Evolutionary conservation across 2,329 filamentous ascomycete species (phyloP).

Genomic region (Mollisia scopiformis): DNA sequence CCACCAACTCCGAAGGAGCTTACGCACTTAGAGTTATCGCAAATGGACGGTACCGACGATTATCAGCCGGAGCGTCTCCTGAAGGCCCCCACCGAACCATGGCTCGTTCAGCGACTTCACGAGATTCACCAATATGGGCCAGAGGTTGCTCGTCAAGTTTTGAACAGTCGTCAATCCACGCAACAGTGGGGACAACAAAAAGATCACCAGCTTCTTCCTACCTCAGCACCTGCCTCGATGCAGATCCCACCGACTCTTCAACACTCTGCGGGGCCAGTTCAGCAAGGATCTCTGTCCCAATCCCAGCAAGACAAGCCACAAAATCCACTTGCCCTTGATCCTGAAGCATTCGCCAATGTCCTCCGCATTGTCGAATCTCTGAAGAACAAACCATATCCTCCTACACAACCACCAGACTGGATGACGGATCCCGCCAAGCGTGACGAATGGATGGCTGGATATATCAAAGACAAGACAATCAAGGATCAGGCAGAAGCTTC

Average conservation of each 20-base stretch:
- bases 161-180: conserved; percentile 25
- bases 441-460: conserved; percentile 56
- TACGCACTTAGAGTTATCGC: conserved; percentile 14
- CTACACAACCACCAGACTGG: conserved; percentile 55
- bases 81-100: conserved; percentile 30
- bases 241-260: conserved; percentile 11
- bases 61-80: conserved; percentile 19
- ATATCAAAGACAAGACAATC: conserved; percentile 41
- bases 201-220: neutral
- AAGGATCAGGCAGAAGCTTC: conserved; percentile 43
- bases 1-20: conserved; percentile 38
- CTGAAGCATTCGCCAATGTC: conserved; percentile 26
- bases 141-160: conserved; percentile 28
- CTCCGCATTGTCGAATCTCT: conserved; percentile 39
- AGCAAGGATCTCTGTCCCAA: neutral
- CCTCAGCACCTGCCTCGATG: conserved; percentile 8
- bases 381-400: conserved; percentile 50
- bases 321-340: too few relatives aligned
- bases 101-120: conserved; percentile 33
- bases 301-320: neutral
- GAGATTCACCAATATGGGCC: conserved; percentile 35
- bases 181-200: conserved; percentile 10
- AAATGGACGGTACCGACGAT: conserved; percentile 15
- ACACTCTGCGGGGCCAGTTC: conserved; percentile 17
- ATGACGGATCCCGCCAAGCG: conserved; percentile 52